Evolutionary conservation across 768 basidiomycete genomes (phyloP), one percentile per base, ranked within the genome.

Genomic region (Rubroboletus satanas): DNA sequence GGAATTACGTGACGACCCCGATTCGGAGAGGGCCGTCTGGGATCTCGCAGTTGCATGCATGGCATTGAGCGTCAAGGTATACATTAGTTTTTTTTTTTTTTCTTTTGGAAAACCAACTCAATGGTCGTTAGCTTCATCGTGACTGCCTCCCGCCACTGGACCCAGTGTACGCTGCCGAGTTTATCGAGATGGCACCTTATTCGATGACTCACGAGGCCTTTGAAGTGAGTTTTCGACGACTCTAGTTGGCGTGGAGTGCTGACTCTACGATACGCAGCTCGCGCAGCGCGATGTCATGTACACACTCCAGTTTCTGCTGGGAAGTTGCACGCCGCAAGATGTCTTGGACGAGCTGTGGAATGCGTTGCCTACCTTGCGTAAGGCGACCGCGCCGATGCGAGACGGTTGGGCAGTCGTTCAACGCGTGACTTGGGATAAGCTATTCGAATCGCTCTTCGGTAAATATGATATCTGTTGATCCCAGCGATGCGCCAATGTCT

Each of bases 1-100:
- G 14, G 35, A 18, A n/a, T 37, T 9, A 23, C 8, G 31, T 26
- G 38, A 41, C 21, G 15, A 54, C 9, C 48, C 39, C 1, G 59
- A 53, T 6, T 42, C 57, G 26, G 58, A 72, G 37, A 68, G 76
- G 8, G 64, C 77, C n/a, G 69, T 72, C 7, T 87, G 85, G 85
- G 79, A 84, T 60, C 66, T 80, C 7, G 83, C 80, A 0, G 64
- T 87, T 8, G 83, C 76, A 12, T 85, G 79, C 67, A 67, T 87
- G 23, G 78, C 83, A 4, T 64, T 86, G 33, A 79, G 82, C 57
- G 77, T 84, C 49, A 88, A 88, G 77, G 85, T 83, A 55, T 7
- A 42, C 15, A 36, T 26, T 10, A 28, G 48, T n/a, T n/a, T 39
- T 51, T 35, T 0, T n/a, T 38, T 26, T n/a, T 38, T 26, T 51